Evolutionary conservation across 176 grass and related monocot genomes (phyloP).

Genomic region (barley (Hordeum vulgare)): MorexV3_pseudomolecules_assembly NC_058523.1:546769655-546770154

Average conservation of each 20-base stretch:
- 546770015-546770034: neutral
- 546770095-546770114: neutral
- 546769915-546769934: neutral
- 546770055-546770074: neutral
- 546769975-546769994: neutral
- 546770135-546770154: slow-evolving; percentile 19
- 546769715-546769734: neutral
- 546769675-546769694: neutral
- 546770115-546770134: neutral
- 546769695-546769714: neutral
- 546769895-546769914: neutral
- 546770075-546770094: neutral
- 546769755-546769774: neutral
- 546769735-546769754: neutral
- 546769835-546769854: neutral
- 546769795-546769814: neutral
- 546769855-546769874: neutral
- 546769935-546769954: slow-evolving; percentile 19
- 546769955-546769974: slow-evolving; percentile 7
- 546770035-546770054: neutral
- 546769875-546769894: slow-evolving; percentile 20
- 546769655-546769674: neutral
- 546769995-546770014: neutral
- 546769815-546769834: neutral
- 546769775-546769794: neutral